phyloP scores from a whole-genome alignment of 164 flowering plant genomes.

The Dillenia turbinata region DNA sequence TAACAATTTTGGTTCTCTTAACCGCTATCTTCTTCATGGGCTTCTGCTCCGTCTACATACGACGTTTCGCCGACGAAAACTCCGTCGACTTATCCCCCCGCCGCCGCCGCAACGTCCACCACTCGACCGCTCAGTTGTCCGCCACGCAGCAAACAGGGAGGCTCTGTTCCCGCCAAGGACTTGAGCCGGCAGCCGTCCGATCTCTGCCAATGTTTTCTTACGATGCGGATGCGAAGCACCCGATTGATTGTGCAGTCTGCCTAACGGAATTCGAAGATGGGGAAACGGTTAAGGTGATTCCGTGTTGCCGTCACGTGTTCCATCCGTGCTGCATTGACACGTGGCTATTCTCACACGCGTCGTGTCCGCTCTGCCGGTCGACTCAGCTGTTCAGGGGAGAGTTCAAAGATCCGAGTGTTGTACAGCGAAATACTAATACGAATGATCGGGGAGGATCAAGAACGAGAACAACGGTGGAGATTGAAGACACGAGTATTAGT shows the following conservation, averaged over 20 bases:
- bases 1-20: constrained; percentile 49
- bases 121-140: constrained; percentile 18
- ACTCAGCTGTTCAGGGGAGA: constrained; percentile 16
- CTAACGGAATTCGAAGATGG: constrained; percentile 44
- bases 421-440: neutral
- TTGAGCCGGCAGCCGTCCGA: constrained; percentile 20
- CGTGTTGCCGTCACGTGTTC: constrained; percentile 52
- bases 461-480: constrained; percentile 4
- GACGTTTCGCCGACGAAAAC: constrained; percentile 30
- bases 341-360: constrained; percentile 48
- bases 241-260: constrained; percentile 53
- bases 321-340: constrained; percentile 56
- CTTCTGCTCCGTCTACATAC: constrained; percentile 65
- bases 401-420: neutral
- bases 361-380: constrained; percentile 67
- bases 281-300: constrained; percentile 47
- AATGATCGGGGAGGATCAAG: constrained; percentile 1
- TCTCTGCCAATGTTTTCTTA: constrained; percentile 42
- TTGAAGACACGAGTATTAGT: neutral
- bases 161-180: constrained; percentile 7
- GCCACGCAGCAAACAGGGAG: neutral
- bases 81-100: constrained; percentile 6
- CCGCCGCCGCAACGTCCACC: constrained; percentile 4
- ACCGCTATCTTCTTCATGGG: constrained; percentile 68
- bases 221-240: constrained; percentile 20